Evolutionary conservation across 1,284 basidiomycete species (phyloP).

Genomic region (Trichosporon sp.): DNA sequence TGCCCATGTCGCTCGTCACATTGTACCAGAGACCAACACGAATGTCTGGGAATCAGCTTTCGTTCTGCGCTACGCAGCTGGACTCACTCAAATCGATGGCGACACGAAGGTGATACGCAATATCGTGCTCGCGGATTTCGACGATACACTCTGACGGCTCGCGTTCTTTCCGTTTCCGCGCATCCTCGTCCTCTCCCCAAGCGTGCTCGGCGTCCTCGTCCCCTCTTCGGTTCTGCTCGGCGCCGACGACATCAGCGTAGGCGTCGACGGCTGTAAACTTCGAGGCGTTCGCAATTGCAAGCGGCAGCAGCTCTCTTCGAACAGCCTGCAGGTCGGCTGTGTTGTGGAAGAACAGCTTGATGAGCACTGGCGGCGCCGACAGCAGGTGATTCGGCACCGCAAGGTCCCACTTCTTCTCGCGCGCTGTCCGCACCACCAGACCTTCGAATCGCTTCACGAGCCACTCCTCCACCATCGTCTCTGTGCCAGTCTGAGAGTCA

Average conservation of each 20-base stretch:
- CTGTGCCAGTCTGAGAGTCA: constrained; percentile 64
- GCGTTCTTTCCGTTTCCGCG: constrained; percentile 49
- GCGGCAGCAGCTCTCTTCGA: constrained; percentile 78
- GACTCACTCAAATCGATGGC: constrained; percentile 82
- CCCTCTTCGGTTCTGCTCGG: constrained; percentile 54
- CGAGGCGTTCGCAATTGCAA: constrained; percentile 84
- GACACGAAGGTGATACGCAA: constrained; percentile 94
- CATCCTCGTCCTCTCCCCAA: constrained; percentile 56
- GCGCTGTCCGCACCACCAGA: constrained; percentile 66
- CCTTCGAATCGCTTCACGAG: constrained; percentile 90
- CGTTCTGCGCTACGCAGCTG: too few relatives aligned
- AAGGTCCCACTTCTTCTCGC: constrained; percentile 88
- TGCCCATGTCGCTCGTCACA: constrained; percentile 74
- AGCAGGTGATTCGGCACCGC: constrained; percentile 93
- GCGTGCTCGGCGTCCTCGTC: constrained; percentile 45
- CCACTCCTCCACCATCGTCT: constrained; percentile 93
- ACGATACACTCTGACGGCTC: constrained; percentile 87
- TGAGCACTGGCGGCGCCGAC: constrained; percentile 78
- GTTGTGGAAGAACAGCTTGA: constrained; percentile 87
- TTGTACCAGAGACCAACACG: constrained; percentile 97
- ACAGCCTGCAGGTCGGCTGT: constrained; percentile 85
- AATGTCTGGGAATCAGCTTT: constrained; percentile 56
- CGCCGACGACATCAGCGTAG: constrained; percentile 94
- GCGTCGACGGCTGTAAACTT: constrained; percentile 94
- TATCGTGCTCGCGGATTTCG: constrained; percentile 93